Evolutionary conservation across 352 stramenopile species (phyloP), one percentile per base, ranked within the genome.

Genomic region (Aphanomyces stellatus): DNA sequence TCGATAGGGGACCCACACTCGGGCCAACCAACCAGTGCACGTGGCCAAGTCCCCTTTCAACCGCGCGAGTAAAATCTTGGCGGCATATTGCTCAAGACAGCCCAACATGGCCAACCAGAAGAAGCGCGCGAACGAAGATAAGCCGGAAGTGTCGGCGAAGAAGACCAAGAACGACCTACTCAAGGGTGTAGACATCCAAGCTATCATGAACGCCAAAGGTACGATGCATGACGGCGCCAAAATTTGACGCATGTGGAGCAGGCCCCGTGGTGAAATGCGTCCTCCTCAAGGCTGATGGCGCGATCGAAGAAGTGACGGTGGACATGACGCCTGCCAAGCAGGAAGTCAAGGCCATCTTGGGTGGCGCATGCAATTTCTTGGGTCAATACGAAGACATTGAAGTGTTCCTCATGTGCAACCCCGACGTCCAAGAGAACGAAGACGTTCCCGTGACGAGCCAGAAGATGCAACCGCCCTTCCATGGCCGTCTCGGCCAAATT

Each of bases 351-450:
- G 49, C 43, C 4, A 37, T 67, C 6, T 41, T 67, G 27, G 60
- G 60, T 28, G 60, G 60, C 33, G 60, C 48, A 24, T 51, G 48
- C 22, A 28, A 49, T 34, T 67, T 67, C 34, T 25, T 67, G 28
- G 60, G 60, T 33, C 60, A 67, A 28, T 67, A 67, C 60, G 60
- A 67, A 57, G 60, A 67, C 37, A 42, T 67, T n/a, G 25, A 59
- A 35, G 60, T 67, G 19, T 57, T 67, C 37, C 30, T 67, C 34
- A 67, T 67, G 60, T 67, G 60, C 49, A 67, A 67, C 49, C 60
- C 60, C 11, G 60, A 67, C 8, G 37, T 25, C 41, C 60, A 67
- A 43, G 60, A 67, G 37, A 41, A 67, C 43, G 48, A 49, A 8
- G 27, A 27, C 34, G 40, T 67, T 24, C n/a, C 30, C 6, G 24